Conservation (phyloP, 2,329 filamentous ascomycete species). For the Chrysosphaeria jannelii region DNA sequence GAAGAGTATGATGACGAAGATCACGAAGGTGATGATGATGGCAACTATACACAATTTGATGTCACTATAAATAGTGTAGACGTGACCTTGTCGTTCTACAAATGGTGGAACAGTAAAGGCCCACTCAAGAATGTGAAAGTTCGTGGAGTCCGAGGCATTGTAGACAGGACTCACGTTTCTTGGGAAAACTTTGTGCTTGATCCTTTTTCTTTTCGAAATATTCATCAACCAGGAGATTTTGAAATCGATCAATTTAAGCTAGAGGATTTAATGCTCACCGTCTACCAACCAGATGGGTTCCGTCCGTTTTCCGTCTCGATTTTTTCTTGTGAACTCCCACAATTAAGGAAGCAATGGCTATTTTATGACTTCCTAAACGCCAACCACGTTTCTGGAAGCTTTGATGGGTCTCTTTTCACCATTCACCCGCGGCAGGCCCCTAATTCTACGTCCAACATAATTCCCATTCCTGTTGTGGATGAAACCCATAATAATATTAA, state of each 20-base stretch:
- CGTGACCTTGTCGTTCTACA: constrained; percentile 86
- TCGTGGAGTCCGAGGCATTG: constrained; percentile 69
- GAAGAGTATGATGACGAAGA: constrained; percentile 8
- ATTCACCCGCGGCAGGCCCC: constrained; percentile 87
- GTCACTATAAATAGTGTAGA: constrained; percentile 86
- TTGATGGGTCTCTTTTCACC: constrained; percentile 84
- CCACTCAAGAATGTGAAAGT: constrained; percentile 77
- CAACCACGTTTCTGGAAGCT: constrained; percentile 86
- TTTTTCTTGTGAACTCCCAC: constrained; percentile 78
- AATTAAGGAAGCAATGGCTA: constrained; percentile 80
- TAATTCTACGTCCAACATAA: constrained; percentile 21
- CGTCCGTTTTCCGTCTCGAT: constrained; percentile 90
- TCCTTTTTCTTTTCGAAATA: constrained; percentile 62
- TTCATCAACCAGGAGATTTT: constrained; percentile 76
- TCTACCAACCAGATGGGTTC: constrained; percentile 74
- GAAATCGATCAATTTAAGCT: constrained; percentile 93
- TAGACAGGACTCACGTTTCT: constrained; percentile 62
- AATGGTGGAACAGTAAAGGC: constrained; percentile 96
- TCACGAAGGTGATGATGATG: constrained; percentile 34
- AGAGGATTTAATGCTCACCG: constrained; percentile 67
- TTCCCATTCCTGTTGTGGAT: constrained; percentile 18
- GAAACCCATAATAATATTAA: constrained; percentile 28
- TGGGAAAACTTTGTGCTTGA: constrained; percentile 42
- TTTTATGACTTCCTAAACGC: constrained; percentile 94
- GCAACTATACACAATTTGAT: constrained; percentile 95